Conservation (phyloP, 441 rosid species). For the Aquilaria agallochum region DNA sequence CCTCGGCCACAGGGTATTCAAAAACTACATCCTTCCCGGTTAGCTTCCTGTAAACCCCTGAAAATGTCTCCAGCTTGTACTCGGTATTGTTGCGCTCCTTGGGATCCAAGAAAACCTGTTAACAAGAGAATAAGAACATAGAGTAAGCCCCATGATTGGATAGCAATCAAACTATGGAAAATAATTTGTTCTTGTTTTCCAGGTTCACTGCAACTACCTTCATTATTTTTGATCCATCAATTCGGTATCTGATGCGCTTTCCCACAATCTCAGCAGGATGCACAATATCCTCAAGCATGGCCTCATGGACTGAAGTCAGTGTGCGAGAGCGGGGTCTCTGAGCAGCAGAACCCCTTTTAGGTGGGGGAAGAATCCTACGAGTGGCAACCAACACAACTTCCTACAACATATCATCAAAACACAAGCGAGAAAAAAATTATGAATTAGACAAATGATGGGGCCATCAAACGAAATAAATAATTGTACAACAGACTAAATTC, state of each 20-base stretch:
- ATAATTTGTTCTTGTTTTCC: background rate
- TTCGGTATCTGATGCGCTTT: conserved; percentile 65
- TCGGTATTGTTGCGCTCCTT: conserved; percentile 65
- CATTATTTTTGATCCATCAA: conserved; percentile 77
- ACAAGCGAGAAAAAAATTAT: background rate
- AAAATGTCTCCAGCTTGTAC: conserved; percentile 61
- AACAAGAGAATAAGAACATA: background rate
- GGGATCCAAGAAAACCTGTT: conserved; percentile 70
- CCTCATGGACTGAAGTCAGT: conserved; percentile 76
- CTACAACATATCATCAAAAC: conserved; percentile 17
- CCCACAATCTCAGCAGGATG: conserved; percentile 93
- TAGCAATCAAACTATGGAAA: background rate
- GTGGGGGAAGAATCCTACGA: conserved; percentile 76
- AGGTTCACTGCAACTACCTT: conserved; percentile 36
- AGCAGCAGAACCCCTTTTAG: conserved; percentile 89
- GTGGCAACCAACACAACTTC: conserved; percentile 76
- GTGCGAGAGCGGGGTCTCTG: conserved; percentile 87
- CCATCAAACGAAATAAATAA: too few relatives aligned
- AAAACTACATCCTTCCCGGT: conserved; percentile 77
- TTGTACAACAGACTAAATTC: too few relatives aligned
- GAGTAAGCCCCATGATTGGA: background rate
- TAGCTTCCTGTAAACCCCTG: conserved; percentile 79
- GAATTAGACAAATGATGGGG: background rate
- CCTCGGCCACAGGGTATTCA: conserved; percentile 57
- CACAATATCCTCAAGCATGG: conserved; percentile 78